phyloP scores from a whole-genome alignment of 805 yeast species.

The Hanseniaspora vineae region DNA sequence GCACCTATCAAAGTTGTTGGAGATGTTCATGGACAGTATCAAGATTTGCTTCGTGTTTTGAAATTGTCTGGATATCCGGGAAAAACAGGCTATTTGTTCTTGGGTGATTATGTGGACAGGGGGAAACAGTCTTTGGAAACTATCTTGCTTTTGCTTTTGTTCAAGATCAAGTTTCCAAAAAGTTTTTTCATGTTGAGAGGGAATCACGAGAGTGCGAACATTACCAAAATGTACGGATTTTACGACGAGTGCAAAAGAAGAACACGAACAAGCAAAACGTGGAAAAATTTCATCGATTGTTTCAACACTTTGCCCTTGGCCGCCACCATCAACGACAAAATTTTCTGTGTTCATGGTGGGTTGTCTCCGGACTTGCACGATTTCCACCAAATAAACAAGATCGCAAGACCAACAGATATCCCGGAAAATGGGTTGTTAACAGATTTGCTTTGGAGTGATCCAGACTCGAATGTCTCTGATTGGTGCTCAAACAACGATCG shows the following conservation, averaged over 20 bases:
- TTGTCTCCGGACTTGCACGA: conserved; percentile 57
- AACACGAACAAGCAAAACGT: conserved; percentile 67
- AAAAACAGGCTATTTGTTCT: conserved; percentile 74
- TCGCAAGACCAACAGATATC: conserved; percentile 71
- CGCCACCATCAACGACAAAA: conserved; percentile 89
- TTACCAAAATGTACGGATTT: conserved; percentile 92
- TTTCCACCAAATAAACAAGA: conserved; percentile 55
- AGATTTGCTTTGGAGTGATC: conserved; percentile 76
- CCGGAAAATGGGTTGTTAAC: conserved; percentile 71
- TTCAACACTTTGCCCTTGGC: conserved; percentile 93
- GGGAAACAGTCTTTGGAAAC: conserved; percentile 96
- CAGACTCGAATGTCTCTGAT: conserved; percentile 41
- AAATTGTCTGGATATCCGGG: conserved; percentile 98
- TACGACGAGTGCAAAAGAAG: conserved; percentile 97
- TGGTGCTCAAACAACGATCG: conserved; percentile 74
- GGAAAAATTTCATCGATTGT: conserved; percentile 90
- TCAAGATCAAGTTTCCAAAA: conserved; percentile 93
- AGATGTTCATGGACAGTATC: conserved; percentile 95
- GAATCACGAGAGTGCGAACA: conserved; percentile 95
- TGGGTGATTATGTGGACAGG: conserved; percentile 96
- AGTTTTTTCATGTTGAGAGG: conserved; percentile 89
- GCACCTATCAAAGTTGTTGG: conserved; percentile 77
- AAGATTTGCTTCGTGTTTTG: conserved; percentile 79
- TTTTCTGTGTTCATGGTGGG: conserved; percentile 83
- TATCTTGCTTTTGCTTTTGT: conserved; percentile 72